These are phyloP conservation scores for Alopecurus myosuroides DNA, from an alignment of 176 grass and related monocot genomes.

Conservation along the genomic window DNA sequence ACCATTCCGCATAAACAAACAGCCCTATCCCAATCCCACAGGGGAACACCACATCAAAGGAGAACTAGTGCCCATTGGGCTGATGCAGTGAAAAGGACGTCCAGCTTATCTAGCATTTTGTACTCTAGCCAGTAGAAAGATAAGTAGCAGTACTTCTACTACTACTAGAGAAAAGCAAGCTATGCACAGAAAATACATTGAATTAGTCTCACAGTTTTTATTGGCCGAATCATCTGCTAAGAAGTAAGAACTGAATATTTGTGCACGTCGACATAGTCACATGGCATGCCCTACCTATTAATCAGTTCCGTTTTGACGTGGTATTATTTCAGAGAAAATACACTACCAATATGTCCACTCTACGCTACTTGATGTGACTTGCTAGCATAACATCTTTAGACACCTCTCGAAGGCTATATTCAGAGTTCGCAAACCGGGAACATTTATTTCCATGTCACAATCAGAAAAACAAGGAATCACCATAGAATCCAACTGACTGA, in stretches of 20 bases:
- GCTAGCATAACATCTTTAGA: slow-evolving; percentile 1
- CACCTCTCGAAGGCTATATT: background rate
- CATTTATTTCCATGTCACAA: slow-evolving; percentile 31
- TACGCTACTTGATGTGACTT: background rate
- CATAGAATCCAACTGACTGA: slow-evolving; percentile 15
- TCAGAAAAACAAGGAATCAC: slow-evolving; percentile 34
- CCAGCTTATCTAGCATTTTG: slow-evolving; percentile 7
- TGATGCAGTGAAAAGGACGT: slow-evolving; percentile 31
- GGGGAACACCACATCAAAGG: background rate
- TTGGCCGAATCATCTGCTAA: background rate
- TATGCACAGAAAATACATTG: background rate
- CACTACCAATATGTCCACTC: background rate
- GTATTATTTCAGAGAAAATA: background rate
- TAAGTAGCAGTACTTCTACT: no score
- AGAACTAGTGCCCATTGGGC: background rate
- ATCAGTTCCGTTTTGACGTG: background rate
- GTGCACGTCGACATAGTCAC: background rate
- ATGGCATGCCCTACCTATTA: slow-evolving; percentile 7
- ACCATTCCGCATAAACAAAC: slow-evolving; percentile 4
- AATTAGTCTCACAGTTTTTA: background rate
- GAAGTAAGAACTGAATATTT: background rate
- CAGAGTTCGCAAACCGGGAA: background rate
- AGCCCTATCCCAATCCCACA: slow-evolving; percentile 7
- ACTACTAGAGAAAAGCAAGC: background rate
- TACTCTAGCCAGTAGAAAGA: background rate